These are phyloP conservation scores for Phytopythium vexans DNA, from an alignment of 352 stramenopile genomes.

Conservation along the genomic window DNA sequence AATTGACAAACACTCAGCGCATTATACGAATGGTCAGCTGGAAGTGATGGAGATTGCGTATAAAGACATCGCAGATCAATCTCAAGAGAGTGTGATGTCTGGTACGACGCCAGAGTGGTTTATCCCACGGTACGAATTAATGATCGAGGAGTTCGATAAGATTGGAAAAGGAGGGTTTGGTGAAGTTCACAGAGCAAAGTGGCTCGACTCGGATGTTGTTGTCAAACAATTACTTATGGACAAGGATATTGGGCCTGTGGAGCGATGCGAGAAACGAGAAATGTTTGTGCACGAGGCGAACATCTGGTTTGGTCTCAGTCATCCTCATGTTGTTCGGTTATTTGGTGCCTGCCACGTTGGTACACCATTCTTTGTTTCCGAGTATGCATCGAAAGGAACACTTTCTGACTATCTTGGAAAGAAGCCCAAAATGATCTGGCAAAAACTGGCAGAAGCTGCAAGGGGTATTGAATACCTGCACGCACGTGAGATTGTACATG, in stretches of 20 bases:
- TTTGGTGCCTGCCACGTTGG: conserved; percentile 11
- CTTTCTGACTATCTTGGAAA: conserved; percentile 6
- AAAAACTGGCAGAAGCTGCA: conserved; percentile 19
- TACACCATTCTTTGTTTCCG: conserved; percentile 11
- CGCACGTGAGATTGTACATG: conserved; percentile 41
- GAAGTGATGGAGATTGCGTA: conserved; percentile 5
- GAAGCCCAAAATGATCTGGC: conserved; percentile 7
- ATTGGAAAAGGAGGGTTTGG: conserved; percentile 2
- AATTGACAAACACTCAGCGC: not conserved
- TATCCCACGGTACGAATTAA: conserved; percentile 4
- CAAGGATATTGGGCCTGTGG: not conserved
- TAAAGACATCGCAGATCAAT: not conserved
- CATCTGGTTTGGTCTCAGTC: conserved; percentile 9
- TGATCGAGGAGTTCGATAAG: not conserved
- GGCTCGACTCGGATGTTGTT: conserved; percentile 16
- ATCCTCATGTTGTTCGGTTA: conserved; percentile 9
- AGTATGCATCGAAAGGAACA: conserved; percentile 7
- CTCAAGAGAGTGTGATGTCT: not conserved
- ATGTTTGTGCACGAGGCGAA: conserved; percentile 17
- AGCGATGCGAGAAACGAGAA: conserved; percentile 6
- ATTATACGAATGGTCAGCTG: not conserved
- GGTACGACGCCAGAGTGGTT: not conserved
- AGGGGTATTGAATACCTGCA: conserved; percentile 55
- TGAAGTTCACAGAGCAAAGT: conserved; percentile 11
- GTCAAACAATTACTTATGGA: conserved; percentile 5